Conservation (phyloP, 441 rosid species). For the Capsella rubella region DNA sequence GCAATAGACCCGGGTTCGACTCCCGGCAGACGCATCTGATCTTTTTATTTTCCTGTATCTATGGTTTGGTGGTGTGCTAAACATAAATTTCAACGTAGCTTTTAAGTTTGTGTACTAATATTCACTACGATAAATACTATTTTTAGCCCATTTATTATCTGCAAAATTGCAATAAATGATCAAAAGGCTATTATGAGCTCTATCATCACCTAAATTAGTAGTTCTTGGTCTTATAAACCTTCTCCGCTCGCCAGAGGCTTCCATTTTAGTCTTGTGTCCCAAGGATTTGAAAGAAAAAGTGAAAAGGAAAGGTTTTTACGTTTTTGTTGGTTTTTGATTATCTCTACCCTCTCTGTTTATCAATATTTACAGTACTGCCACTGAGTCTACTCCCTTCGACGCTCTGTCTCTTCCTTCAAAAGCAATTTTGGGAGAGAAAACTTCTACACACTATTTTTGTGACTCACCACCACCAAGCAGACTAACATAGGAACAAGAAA, state of each 20-base stretch:
- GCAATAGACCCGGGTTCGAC: slow-evolving; percentile 99
- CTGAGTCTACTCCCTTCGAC: not conserved
- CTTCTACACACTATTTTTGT: not conserved
- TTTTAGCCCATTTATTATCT: not conserved
- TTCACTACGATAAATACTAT: not conserved
- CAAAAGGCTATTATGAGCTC: not conserved
- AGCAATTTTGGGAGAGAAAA: not conserved
- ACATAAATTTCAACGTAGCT: too few species aligned
- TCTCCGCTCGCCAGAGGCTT: not conserved
- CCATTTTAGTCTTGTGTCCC: slow-evolving; percentile 22
- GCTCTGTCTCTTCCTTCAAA: not conserved
- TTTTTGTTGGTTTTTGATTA: not conserved
- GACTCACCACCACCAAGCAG: not conserved
- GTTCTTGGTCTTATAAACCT: not conserved
- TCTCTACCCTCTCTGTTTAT: slow-evolving; percentile 14
- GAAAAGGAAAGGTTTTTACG: not conserved
- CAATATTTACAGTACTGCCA: slow-evolving; percentile 14
- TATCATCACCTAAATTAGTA: not conserved
- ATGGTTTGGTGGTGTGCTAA: too few species aligned
- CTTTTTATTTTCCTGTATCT: not conserved
- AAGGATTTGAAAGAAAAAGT: not conserved
- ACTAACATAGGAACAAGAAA: not conserved
- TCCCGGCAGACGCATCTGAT: slow-evolving; percentile 80
- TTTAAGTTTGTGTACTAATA: too few species aligned
- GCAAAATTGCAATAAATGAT: not conserved